Evolutionary conservation across 257 asterid species (phyloP).

Genomic region (Solanum appendiculatum): DNA sequence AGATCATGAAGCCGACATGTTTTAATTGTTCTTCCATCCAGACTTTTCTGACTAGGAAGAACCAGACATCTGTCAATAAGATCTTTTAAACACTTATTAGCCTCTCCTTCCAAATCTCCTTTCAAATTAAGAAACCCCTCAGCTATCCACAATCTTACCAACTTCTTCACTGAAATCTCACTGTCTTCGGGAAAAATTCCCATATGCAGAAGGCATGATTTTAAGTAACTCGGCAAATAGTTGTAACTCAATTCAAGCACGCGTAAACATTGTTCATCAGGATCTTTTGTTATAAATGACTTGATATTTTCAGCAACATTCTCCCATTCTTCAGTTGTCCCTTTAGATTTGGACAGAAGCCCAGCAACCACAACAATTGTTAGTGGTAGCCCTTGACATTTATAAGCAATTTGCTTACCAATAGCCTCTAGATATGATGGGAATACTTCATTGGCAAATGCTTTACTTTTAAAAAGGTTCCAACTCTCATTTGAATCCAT

Average conservation of each 20-base stretch:
- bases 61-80: slow-evolving; percentile 2
- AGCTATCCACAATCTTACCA: not conserved
- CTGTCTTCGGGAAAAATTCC: not conserved
- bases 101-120: not conserved
- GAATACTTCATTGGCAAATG: not conserved
- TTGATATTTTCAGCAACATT: not conserved
- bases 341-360: not conserved
- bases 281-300: not conserved
- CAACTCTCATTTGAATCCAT: not conserved
- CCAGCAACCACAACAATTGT: not conserved
- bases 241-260: not conserved
- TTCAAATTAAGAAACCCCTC: slow-evolving; percentile 7
- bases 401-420: not conserved
- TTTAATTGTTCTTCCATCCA: not conserved
- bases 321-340: not conserved
- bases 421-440: not conserved
- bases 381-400: not conserved
- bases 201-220: not conserved
- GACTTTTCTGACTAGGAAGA: not conserved
- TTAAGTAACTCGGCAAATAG: not conserved
- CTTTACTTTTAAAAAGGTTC: not conserved
- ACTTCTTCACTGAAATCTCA: not conserved
- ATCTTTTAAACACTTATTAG: not conserved
- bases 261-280: not conserved
- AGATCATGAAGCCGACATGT: slow-evolving; percentile 5